phyloP scores from a whole-genome alignment of 2,329 filamentous ascomycete genomes.

The Clonostachys chloroleuca region DNA sequence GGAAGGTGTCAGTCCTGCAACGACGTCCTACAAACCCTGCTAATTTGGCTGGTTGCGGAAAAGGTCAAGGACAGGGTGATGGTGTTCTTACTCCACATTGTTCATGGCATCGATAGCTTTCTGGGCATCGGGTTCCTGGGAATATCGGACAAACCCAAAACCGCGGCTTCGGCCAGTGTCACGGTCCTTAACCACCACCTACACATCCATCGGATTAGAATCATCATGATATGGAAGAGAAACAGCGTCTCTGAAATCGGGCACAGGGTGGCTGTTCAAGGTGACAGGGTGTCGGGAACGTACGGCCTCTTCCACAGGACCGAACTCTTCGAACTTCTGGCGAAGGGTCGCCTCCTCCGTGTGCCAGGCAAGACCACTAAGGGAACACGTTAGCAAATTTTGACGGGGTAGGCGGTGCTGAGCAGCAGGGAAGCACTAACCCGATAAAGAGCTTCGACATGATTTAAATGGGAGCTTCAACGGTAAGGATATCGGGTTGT shows the following conservation, averaged over 20 bases:
- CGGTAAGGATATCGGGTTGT: too few relatives aligned
- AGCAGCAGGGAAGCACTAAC: conserved; percentile 46
- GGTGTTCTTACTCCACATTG: conserved; percentile 72
- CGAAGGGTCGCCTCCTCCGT: conserved; percentile 86
- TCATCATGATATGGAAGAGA: not conserved
- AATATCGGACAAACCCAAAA: conserved; percentile 93
- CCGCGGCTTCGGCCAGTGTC: conserved; percentile 95
- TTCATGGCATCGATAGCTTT: conserved; percentile 77
- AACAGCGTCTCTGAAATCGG: not conserved
- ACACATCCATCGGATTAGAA: conserved; percentile 8
- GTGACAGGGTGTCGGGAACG: conserved; percentile 32
- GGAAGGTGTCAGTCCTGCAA: conserved; percentile 1
- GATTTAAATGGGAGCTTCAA: conserved; percentile 11
- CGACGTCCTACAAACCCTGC: conserved; percentile 1
- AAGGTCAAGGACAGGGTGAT: not conserved
- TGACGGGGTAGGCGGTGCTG: not conserved
- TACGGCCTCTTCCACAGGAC: conserved; percentile 91
- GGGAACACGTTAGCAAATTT: not conserved
- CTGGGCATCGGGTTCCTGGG: conserved; percentile 70
- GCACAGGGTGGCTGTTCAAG: not conserved
- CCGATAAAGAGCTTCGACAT: conserved; percentile 97
- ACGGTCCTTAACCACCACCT: conserved; percentile 98
- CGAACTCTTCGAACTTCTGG: conserved; percentile 89
- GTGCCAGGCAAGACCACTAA: conserved; percentile 95
- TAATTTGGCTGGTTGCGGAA: not conserved